phyloP scores from a whole-genome alignment of 83 land plant species.

The Larix sibirica region DNA sequence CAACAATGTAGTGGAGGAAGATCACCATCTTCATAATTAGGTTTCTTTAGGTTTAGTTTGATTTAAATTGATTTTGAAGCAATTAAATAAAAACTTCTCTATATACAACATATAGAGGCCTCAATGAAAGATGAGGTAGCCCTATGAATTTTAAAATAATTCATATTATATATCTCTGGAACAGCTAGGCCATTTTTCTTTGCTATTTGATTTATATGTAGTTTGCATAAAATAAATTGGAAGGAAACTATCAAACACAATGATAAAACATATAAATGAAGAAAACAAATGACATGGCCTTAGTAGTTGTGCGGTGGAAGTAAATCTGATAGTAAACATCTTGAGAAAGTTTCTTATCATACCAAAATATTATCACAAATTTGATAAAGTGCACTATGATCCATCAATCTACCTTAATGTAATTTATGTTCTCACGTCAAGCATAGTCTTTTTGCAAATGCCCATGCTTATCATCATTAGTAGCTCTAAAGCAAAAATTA shows the following conservation, averaged over 20 bases:
- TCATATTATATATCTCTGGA: too few relatives aligned
- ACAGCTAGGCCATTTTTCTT: background rate
- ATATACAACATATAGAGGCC: background rate
- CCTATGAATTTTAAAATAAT: too few relatives aligned
- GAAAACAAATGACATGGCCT: constrained; percentile 58
- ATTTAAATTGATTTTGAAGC: background rate
- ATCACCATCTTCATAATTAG: background rate
- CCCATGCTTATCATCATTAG: too few relatives aligned
- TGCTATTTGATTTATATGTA: background rate
- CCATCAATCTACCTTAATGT: too few relatives aligned
- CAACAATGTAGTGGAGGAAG: too few relatives aligned
- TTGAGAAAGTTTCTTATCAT: too few relatives aligned
- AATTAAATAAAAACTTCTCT: background rate
- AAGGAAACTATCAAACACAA: background rate
- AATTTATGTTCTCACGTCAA: too few relatives aligned
- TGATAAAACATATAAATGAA: background rate
- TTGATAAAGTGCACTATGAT: too few relatives aligned
- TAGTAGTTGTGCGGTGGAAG: constrained; percentile 75
- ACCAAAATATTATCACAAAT: too few relatives aligned
- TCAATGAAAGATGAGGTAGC: background rate
- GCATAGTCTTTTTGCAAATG: too few relatives aligned
- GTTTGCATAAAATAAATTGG: background rate
- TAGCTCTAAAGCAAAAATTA: too few relatives aligned
- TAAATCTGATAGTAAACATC: constrained; percentile 31
- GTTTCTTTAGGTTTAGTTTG: background rate